Percentiles rank a stretch among this genome's conserved stretches.
Conservation (phyloP, 352 stramenopile genomes). For the Globisporangium perplexum region DNA sequence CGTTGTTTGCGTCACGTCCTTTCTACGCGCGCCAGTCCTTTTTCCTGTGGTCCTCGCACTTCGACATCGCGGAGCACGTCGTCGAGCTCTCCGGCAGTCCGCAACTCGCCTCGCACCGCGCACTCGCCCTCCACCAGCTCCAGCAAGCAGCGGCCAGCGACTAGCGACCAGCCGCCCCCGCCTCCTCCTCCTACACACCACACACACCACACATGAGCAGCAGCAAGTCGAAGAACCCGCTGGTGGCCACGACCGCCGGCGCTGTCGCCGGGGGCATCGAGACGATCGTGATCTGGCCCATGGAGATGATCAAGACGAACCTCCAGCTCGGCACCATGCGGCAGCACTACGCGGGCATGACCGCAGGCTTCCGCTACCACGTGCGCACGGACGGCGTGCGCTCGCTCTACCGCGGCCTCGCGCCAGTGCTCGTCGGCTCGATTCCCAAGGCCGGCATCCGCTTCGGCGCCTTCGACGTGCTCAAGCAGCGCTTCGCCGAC, state of each 20-base stretch:
- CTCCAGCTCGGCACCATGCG: slow-evolving; percentile 86
- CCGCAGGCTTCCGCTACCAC: slow-evolving; percentile 70
- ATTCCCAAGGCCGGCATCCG: slow-evolving; percentile 96
- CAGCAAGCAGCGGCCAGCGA: background rate
- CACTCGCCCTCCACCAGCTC: background rate
- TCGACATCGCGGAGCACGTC: background rate
- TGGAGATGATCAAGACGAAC: slow-evolving; percentile 96
- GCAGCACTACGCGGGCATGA: slow-evolving; percentile 66
- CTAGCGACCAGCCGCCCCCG: background rate
- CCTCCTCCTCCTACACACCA: too few relatives aligned
- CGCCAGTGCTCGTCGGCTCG: slow-evolving; percentile 92
- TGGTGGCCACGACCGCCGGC: slow-evolving; percentile 77
- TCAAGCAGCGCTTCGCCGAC: slow-evolving; percentile 82
- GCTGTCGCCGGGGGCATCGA: slow-evolving; percentile 88
- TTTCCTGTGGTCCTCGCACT: background rate
- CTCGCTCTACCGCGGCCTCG: slow-evolving; percentile 92
- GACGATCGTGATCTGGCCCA: slow-evolving; percentile 87
- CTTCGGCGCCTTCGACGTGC: slow-evolving; percentile 93
- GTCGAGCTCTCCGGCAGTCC: background rate
- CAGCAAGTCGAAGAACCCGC: slow-evolving; percentile 71
- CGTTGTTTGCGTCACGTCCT: too few relatives aligned
- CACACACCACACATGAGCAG: too few relatives aligned
- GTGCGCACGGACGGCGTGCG: slow-evolving; percentile 52
- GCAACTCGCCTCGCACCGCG: background rate
- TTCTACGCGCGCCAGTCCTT: too few relatives aligned